Evolutionary conservation across 1,284 basidiomycete species (phyloP).

Genomic region (Omphalotus olearius): DNA sequence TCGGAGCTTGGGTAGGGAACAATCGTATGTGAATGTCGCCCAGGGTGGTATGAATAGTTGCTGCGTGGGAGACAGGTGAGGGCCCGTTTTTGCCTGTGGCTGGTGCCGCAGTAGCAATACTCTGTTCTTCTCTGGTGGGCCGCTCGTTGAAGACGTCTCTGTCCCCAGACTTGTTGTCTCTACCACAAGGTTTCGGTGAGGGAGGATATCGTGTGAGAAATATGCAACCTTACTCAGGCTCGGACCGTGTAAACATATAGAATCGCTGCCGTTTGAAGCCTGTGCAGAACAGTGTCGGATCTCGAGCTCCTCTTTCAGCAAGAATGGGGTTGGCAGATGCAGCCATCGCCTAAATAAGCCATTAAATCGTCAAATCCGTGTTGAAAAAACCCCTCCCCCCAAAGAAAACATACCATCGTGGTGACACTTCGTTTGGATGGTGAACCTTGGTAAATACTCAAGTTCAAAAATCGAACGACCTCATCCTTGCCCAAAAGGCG

Average conservation of each 20-base stretch:
- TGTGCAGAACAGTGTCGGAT: conserved; percentile 92
- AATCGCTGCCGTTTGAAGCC: conserved; percentile 94
- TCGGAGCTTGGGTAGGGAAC: conserved; percentile 90
- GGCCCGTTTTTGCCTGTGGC: conserved; percentile 47
- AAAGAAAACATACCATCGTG: conserved; percentile 58
- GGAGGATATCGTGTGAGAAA: conserved; percentile 1
- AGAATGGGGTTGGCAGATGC: conserved; percentile 95
- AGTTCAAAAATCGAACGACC: conserved; percentile 84
- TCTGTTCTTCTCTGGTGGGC: conserved; percentile 94
- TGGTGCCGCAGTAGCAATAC: conserved; percentile 71
- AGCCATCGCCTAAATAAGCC: conserved; percentile 73
- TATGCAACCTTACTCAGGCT: conserved; percentile 72
- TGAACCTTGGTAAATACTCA: conserved; percentile 90
- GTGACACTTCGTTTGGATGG: conserved; percentile 84
- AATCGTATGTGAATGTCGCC: conserved; percentile 93
- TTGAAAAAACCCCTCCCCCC: too few relatives aligned
- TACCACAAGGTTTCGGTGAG: conserved; percentile 25
- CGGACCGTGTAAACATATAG: conserved; percentile 92
- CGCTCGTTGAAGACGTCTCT: conserved; percentile 99
- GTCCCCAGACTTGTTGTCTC: conserved; percentile 84
- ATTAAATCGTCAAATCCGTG: too few relatives aligned
- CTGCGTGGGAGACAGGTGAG: conserved; percentile 67
- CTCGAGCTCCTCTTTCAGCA: conserved; percentile 75
- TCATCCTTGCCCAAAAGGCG: conserved; percentile 94
- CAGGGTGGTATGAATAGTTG: conserved; percentile 92